Evolutionary conservation across 495 filamentous ascomycete species (phyloP), one percentile per base, ranked within the genome.

Genomic region (Aspergillus nidulans): DNA sequence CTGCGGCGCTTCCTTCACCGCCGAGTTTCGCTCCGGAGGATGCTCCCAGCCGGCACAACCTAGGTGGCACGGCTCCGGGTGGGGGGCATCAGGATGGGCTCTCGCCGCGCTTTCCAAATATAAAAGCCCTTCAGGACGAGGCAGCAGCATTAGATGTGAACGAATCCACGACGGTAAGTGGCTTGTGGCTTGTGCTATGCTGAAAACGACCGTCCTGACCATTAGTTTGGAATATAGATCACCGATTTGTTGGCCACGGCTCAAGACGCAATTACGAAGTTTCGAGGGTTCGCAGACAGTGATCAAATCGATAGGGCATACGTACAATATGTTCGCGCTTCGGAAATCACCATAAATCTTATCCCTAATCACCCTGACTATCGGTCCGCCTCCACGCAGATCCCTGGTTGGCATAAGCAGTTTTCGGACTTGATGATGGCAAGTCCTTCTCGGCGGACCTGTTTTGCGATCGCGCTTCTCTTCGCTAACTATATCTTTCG

Each of bases 321-420:
- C 59, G 75, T 85, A 23, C 89, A 96, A 43, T 97, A 89, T 68
- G 77, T 97, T 47, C 81, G 85, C 38, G 86, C 92, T 21, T 89
- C 79, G 41, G 85, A 89, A 43, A 85, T 97, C 54, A 77, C 87
- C 30, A 76, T 88, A 20, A 80, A 92, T 36, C 73, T 85, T 30
- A 85, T 96, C 30, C 91, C 90, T 8, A 74, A 75, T 30, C 85
- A 91, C 57, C 82, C 81, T 46, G 86, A 89, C 28, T 90, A 80
- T 61, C 77, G 66, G 51, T 56, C 57, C 6, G 63, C 62, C 4
- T 62, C 57, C 48, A 67, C 50, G 18, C 66, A 75, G 30, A 60
- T 63, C 13, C 65, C 70, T 7, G 68, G 57, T 32, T 74, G 69
- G 69, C 68, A 72, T 55, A 70, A 70, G 46, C 63, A 74, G 49